phyloP scores from a whole-genome alignment of 331 rosid species.

The Arachis monticola region DNA sequence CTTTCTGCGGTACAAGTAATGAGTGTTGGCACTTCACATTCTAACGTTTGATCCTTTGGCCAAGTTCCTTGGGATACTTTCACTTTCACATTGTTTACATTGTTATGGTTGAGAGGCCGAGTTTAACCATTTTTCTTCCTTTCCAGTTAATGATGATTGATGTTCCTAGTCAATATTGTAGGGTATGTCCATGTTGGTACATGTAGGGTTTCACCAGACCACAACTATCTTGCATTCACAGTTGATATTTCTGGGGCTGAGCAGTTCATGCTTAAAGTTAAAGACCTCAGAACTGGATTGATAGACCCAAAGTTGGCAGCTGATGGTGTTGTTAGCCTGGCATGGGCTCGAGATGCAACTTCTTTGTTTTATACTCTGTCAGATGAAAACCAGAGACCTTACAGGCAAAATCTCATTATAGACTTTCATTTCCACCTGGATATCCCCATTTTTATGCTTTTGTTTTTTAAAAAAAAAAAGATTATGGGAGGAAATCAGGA shows the following conservation, averaged over 20 bases:
- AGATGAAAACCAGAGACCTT: constrained; percentile 93
- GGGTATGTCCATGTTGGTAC: constrained; percentile 97
- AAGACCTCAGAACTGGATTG: constrained; percentile 75
- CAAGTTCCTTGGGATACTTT: constrained; percentile 19
- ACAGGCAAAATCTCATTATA: constrained; percentile 57
- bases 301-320: constrained; percentile 54
- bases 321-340: constrained; percentile 77
- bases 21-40: neutral
- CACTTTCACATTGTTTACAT: neutral
- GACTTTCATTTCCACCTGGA: constrained; percentile 7
- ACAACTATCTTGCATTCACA: constrained; percentile 86
- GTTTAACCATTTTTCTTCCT: neutral
- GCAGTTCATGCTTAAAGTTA: constrained; percentile 73
- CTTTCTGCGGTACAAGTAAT: neutral
- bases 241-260: constrained; percentile 77
- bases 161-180: constrained; percentile 37
- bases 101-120: neutral
- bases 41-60: neutral
- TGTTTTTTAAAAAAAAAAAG: too few species aligned
- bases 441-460: neutral
- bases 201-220: constrained; percentile 86
- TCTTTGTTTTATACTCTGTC: constrained; percentile 74
- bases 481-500: neutral
- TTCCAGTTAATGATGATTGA: constrained; percentile 13
- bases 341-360: constrained; percentile 80